These are phyloP conservation scores for Talaromyces wortmannii DNA, from an alignment of 495 filamentous ascomycete species.

Conservation along the genomic window DNA sequence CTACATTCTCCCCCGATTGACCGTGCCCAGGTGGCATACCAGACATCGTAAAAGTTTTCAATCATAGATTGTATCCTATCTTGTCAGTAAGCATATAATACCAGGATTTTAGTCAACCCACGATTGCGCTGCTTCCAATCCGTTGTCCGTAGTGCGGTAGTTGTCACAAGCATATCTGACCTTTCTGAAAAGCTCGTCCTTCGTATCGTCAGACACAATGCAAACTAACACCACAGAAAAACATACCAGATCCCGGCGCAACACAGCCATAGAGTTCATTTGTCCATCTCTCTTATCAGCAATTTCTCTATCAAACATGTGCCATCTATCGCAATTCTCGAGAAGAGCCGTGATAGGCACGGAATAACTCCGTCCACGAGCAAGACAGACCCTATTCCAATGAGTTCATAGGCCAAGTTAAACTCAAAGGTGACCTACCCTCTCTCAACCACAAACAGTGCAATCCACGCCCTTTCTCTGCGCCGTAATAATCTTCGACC, in stretches of 20 bases:
- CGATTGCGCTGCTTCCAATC: conserved; percentile 49
- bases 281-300: conserved; percentile 62
- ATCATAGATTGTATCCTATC: conserved; percentile 51
- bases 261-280: conserved; percentile 59
- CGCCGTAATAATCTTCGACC: conserved; percentile 54
- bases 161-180: conserved; percentile 59
- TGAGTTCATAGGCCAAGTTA: too few relatives aligned
- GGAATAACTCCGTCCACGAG: conserved; percentile 60
- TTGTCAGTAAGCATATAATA: conserved; percentile 1
- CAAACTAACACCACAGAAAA: neutral
- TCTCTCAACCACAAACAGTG: conserved; percentile 66
- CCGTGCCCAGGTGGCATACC: conserved; percentile 54
- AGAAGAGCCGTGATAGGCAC: conserved; percentile 58
- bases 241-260: conserved; percentile 59
- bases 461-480: conserved; percentile 63
- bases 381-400: conserved; percentile 53
- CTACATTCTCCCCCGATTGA: conserved; percentile 51
- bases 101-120: conserved; percentile 18
- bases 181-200: conserved; percentile 54
- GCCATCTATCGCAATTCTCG: conserved; percentile 62
- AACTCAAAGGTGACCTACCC: too few relatives aligned
- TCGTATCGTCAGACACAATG: conserved; percentile 1
- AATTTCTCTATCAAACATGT: conserved; percentile 41
- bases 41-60: conserved; percentile 54
- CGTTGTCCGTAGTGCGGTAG: conserved; percentile 40